Conservation (phyloP, 495 filamentous ascomycete genomes). For the Talaromyces wortmannii region DNA sequence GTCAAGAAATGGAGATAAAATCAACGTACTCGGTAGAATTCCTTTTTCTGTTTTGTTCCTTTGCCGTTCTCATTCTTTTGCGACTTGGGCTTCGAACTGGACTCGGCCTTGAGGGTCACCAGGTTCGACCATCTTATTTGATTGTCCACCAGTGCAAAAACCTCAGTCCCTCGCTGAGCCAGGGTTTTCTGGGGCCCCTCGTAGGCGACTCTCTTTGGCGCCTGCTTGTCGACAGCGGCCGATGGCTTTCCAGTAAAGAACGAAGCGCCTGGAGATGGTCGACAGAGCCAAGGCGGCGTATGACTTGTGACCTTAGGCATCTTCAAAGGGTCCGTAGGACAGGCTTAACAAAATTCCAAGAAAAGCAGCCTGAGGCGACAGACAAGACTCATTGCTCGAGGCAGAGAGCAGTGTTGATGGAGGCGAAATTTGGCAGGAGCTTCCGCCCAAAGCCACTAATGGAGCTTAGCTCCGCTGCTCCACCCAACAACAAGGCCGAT, state of each 20-base stretch:
- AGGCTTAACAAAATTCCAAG: no score
- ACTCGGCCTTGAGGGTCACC: constrained; percentile 64
- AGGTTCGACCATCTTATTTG: constrained; percentile 85
- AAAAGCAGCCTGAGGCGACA: no score
- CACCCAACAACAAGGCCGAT: no score
- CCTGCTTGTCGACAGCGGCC: constrained; percentile 22
- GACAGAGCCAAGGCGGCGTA: constrained; percentile 75
- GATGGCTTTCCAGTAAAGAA: constrained; percentile 49
- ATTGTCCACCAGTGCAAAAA: constrained; percentile 78
- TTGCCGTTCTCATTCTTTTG: constrained; percentile 33
- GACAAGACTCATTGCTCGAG: no score
- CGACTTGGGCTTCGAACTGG: constrained; percentile 40
- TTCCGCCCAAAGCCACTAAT: no score
- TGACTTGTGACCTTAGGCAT: constrained; percentile 81
- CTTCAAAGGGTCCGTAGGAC: neutral
- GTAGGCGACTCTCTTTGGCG: constrained; percentile 27
- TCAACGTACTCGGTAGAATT: constrained; percentile 18
- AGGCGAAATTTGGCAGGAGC: no score
- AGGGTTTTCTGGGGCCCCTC: constrained; percentile 60
- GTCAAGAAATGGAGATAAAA: constrained; percentile 4
- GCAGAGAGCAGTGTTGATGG: no score
- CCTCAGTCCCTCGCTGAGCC: constrained; percentile 66
- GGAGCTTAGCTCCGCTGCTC: no score
- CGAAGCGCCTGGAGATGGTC: constrained; percentile 64
- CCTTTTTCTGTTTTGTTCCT: constrained; percentile 20